Evolutionary conservation across 108 stramenopile species (phyloP).

Genomic region (Aurantiochytrium sp.): DNA sequence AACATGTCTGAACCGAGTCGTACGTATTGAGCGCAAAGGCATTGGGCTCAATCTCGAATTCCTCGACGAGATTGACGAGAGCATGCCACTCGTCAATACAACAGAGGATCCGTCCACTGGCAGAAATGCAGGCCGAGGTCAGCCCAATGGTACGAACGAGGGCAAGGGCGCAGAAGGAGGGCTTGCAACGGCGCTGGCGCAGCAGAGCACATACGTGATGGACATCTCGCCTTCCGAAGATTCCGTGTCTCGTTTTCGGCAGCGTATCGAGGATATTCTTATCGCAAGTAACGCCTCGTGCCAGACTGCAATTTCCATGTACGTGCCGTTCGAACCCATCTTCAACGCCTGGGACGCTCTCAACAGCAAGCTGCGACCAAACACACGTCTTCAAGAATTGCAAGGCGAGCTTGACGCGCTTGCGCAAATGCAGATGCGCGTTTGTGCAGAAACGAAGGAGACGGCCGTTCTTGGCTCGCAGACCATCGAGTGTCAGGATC

Average conservation of each 20-base stretch:
- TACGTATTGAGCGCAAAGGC: background rate
- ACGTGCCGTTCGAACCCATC: background rate
- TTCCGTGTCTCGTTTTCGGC: background rate
- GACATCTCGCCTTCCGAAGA: background rate
- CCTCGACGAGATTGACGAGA: background rate
- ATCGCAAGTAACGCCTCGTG: background rate
- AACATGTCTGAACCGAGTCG: conserved; percentile 3
- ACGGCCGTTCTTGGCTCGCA: background rate
- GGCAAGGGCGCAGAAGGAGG: background rate
- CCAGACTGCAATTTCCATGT: background rate
- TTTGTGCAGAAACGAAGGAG: background rate
- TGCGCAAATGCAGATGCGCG: background rate
- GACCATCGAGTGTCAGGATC: background rate
- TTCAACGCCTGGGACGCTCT: background rate
- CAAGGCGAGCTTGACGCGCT: background rate
- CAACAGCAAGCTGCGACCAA: background rate
- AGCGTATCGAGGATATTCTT: background rate
- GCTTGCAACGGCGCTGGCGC: background rate
- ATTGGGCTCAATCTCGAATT: background rate
- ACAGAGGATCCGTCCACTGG: background rate
- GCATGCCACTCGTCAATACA: too few species aligned
- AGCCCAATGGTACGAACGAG: background rate
- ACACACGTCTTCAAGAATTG: background rate
- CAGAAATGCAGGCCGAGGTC: background rate
- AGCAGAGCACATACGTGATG: background rate